These are phyloP conservation scores for Tetrapyrgos nigripes DNA, from an alignment of 1,284 basidiomycete species.

Conservation along the genomic window DNA sequence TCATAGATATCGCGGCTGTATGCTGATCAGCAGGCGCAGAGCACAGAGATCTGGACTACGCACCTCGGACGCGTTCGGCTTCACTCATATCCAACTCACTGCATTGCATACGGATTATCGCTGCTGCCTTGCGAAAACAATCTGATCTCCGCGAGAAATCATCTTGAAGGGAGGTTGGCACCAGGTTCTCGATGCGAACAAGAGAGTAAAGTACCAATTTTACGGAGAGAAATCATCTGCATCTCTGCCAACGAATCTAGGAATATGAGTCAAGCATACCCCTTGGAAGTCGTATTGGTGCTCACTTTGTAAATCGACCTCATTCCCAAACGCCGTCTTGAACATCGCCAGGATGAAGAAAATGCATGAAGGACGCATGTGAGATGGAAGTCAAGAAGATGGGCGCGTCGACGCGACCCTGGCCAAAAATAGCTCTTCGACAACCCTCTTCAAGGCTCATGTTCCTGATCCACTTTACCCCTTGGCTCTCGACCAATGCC, in stretches of 20 bases:
- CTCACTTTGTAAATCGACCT: too few relatives aligned
- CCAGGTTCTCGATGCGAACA: too few relatives aligned
- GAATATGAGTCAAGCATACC: too few relatives aligned
- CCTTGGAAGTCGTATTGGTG: too few relatives aligned
- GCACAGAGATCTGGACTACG: slow-evolving; percentile 24
- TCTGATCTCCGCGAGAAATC: slow-evolving; percentile 55
- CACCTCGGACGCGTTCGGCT: slow-evolving; percentile 61
- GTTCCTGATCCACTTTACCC: too few relatives aligned
- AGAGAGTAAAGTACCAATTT: not conserved
- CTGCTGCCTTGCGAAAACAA: slow-evolving; percentile 65
- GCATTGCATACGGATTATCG: slow-evolving; percentile 54
- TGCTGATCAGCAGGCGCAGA: slow-evolving; percentile 13
- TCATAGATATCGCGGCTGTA: slow-evolving; percentile 76
- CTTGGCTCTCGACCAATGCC: too few relatives aligned
- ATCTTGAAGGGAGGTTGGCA: not conserved
- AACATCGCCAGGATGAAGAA: not conserved
- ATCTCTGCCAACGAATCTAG: not conserved
- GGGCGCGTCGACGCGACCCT: not conserved
- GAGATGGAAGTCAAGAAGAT: not conserved
- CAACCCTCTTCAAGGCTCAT: too few relatives aligned
- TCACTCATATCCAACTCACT: slow-evolving; percentile 65
- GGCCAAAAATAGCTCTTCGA: too few relatives aligned
- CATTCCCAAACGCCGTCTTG: too few relatives aligned
- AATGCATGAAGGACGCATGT: not conserved
- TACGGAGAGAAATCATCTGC: not conserved